These are phyloP conservation scores for Fraxinus velutina DNA, from an alignment of 305 asterid genomes.

Conservation along the genomic window DNA sequence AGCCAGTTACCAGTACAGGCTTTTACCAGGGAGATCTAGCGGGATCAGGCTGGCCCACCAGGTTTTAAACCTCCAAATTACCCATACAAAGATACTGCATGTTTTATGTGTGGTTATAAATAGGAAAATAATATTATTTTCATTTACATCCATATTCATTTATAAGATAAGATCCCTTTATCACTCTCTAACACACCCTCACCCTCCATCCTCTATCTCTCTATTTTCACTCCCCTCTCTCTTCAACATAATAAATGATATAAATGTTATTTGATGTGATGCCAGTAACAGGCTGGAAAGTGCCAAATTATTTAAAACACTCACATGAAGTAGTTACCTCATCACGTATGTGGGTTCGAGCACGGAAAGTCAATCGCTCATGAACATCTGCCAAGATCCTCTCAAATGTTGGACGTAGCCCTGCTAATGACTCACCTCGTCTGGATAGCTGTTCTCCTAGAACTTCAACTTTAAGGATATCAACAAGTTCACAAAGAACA, in stretches of 20 bases:
- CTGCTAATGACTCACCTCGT: slow-evolving; percentile 83
- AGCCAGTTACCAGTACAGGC: not conserved
- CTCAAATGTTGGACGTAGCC: slow-evolving; percentile 82
- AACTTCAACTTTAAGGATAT: slow-evolving; percentile 92
- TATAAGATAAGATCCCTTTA: not conserved
- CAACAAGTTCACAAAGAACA: slow-evolving; percentile 92
- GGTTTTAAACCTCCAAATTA: not conserved
- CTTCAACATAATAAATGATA: not conserved
- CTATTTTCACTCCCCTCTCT: not conserved
- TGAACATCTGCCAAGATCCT: slow-evolving; percentile 95
- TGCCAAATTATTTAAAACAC: not conserved
- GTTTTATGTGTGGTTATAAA: not conserved
- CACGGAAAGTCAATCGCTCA: slow-evolving; percentile 95
- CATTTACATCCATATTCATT: not conserved
- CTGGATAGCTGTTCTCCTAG: slow-evolving; percentile 84
- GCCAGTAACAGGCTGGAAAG: slow-evolving; percentile 12
- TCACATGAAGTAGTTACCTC: slow-evolving; percentile 52
- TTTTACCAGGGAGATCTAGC: not conserved
- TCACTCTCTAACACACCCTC: not conserved
- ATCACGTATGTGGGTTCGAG: slow-evolving; percentile 90
- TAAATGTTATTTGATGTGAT: not conserved
- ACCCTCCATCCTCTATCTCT: not conserved
- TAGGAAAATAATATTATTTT: not conserved
- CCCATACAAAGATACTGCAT: not conserved
- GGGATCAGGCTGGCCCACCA: not conserved